Evolutionary conservation across 208 protist species (phyloP).

Genomic region (Trichomonas vaginalis): DNA sequence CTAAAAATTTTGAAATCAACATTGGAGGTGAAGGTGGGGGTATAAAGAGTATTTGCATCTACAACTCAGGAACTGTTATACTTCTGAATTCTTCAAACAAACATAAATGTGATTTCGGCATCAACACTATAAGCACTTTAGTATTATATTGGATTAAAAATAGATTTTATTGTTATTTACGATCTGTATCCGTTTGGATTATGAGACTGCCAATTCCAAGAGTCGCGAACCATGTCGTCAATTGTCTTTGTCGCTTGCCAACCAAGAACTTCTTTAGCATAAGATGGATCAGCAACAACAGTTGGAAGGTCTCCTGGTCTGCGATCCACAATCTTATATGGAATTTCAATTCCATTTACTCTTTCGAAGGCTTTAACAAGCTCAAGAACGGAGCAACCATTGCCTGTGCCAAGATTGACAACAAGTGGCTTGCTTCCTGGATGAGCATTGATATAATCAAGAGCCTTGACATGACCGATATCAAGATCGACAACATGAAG

Average conservation of each 20-base stretch:
- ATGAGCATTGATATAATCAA: conserved; percentile 22
- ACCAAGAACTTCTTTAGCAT: conserved; percentile 17
- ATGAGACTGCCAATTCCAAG: conserved; percentile 34
- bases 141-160: too few species aligned
- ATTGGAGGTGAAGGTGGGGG: too few species aligned
- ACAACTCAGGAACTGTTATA: too few species aligned
- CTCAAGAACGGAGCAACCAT: conserved; percentile 7
- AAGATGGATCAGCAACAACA: conserved; percentile 20
- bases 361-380: conserved; percentile 23
- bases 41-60: too few species aligned
- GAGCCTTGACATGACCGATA: neutral
- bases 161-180: too few species aligned
- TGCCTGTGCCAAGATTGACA: conserved; percentile 17
- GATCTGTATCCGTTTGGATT: neutral
- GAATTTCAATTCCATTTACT: neutral
- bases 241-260: conserved; percentile 51
- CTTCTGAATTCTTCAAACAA: too few species aligned
- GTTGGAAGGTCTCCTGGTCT: conserved; percentile 20
- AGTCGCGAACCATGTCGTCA: conserved; percentile 50
- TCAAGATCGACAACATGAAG: conserved; percentile 59
- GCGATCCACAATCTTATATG: neutral
- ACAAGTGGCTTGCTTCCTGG: neutral
- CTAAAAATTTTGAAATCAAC: too few species aligned
- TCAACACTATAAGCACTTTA: too few species aligned
- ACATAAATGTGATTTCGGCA: too few species aligned